Evolutionary conservation across 495 filamentous ascomycete genomes (phyloP).

Genomic region (Darksidea phi): DNA sequence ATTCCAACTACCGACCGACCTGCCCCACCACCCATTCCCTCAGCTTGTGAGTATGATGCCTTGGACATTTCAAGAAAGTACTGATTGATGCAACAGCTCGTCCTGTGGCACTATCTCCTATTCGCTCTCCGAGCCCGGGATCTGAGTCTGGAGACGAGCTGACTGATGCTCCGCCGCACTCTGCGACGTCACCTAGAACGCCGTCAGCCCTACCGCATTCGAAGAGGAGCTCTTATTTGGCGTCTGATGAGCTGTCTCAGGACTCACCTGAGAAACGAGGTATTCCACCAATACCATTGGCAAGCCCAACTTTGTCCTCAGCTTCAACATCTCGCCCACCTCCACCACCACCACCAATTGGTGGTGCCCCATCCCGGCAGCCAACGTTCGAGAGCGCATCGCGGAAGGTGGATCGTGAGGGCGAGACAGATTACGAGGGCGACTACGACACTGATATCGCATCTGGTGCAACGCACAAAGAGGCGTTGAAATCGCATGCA

Average conservation of each 20-base stretch:
- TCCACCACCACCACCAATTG: slow-evolving; percentile 72
- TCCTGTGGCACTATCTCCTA: slow-evolving; percentile 51
- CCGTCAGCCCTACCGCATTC: slow-evolving; percentile 24
- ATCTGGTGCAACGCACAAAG: slow-evolving; percentile 82
- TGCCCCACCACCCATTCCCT: slow-evolving; percentile 56
- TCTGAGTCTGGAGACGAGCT: slow-evolving; percentile 94
- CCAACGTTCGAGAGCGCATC: slow-evolving; percentile 58
- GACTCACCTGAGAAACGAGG: slow-evolving; percentile 51
- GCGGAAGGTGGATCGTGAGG: slow-evolving; percentile 63
- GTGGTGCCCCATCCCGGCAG: slow-evolving; percentile 54
- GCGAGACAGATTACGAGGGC: slow-evolving; percentile 92
- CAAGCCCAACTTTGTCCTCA: slow-evolving; percentile 46
- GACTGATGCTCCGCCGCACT: slow-evolving; percentile 31
- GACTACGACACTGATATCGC: slow-evolving; percentile 98
- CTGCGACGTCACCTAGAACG: slow-evolving; percentile 35
- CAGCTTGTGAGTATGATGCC: slow-evolving; percentile 24
- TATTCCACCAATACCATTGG: slow-evolving; percentile 47
- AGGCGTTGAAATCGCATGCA: slow-evolving; percentile 81
- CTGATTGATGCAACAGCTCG: slow-evolving; percentile 29
- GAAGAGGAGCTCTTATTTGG: slow-evolving; percentile 39
- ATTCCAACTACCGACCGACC: slow-evolving; percentile 42
- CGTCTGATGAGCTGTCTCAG: slow-evolving; percentile 46
- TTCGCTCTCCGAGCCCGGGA: slow-evolving; percentile 68
- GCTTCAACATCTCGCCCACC: slow-evolving; percentile 64
- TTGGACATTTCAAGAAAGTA: not conserved